These are phyloP conservation scores for Auricularia heimuer DNA, from an alignment of 768 basidiomycete genomes.

Conservation along the genomic window DNA sequence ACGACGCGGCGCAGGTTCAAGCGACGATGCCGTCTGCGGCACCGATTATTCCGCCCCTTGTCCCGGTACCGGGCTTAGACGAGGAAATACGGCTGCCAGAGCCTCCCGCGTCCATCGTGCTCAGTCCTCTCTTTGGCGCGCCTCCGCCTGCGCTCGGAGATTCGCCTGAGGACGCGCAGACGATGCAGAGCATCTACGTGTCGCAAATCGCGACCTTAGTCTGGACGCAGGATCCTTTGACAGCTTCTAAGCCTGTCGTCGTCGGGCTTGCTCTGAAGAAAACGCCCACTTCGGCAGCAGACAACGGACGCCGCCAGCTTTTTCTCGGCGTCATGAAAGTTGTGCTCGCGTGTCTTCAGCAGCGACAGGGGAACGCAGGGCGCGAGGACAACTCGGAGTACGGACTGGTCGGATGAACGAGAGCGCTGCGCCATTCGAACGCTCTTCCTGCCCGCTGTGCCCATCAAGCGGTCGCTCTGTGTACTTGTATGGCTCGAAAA, in stretches of 20 bases:
- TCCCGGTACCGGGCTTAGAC: constrained; percentile 7
- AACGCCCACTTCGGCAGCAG: constrained; percentile 16
- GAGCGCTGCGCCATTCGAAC: no score
- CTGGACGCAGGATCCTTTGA: constrained; percentile 38
- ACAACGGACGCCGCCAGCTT: constrained; percentile 1
- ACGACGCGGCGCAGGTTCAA: constrained; percentile 50
- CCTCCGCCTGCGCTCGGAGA: constrained; percentile 23
- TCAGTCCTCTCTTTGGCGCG: constrained; percentile 68
- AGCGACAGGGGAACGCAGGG: neutral
- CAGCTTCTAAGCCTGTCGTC: constrained; percentile 48
- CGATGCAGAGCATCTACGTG: constrained; percentile 70
- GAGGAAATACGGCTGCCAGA: constrained; percentile 32
- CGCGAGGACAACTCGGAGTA: no score
- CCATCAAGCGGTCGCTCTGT: no score
- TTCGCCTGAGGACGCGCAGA: constrained; percentile 56
- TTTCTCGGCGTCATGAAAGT: neutral
- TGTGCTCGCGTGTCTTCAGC: neutral
- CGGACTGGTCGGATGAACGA: no score
- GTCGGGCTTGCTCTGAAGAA: constrained; percentile 60
- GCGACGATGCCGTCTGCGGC: constrained; percentile 59
- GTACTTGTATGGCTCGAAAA: no score
- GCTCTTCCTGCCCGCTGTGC: no score
- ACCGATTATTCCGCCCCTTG: constrained; percentile 36
- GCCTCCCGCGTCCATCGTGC: constrained; percentile 62
- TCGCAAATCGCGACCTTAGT: constrained; percentile 81